Base-by-base conservation (phyloP, 345 rosid genomes). In the Syzygium grande region DNA sequence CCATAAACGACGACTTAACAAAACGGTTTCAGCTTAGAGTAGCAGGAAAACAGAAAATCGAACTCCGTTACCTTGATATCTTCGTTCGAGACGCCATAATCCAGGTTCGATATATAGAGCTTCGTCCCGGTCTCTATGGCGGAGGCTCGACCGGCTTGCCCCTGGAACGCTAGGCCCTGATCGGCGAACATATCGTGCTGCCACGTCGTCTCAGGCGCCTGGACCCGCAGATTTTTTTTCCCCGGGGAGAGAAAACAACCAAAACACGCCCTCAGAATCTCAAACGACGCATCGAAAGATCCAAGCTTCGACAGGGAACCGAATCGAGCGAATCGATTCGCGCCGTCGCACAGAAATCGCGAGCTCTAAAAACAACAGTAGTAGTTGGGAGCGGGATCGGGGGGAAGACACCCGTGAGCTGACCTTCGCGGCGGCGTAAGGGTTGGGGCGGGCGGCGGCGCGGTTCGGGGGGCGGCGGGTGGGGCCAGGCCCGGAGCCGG, bases 191-290 rank as follows among this genome's bases (percentile, higher is more conserved):
- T 93, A 89, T 96, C 99, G 89, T 96, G 98, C 92, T 92, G 94
- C 99, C 99, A 98, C 41, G 95, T 88, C 46, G 95, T 88, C 87
- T 96, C 99, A 92, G 97, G 99, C 88, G 98, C 98, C 98, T 96
- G 85, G 90, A 89, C 91, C 90, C 87, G 85, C 86, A 88, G 56
- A 59, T 84, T 54, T 85, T 56, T 54, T 84, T 52, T 43, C 46
- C 46, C 46, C 27, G 38, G 27, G 80, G 21, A 43, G 46, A 43
- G 23, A 29, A 88, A 86, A 85, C 86, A 86, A 88, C 84, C 84
- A 88, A 84, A 86, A 88, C 65, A 43, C 53, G 52, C 80, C 30
- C 85, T 61, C 86, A 80, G 80, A 29, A 54, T 51, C 41, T 56
- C 46, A 77, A 77, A 73, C 56, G 51, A 54, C 68, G 85, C 46